These are phyloP conservation scores for Apiotrichum montevideense DNA, from an alignment of 1,284 basidiomycete species.

Conservation along the genomic window DNA sequence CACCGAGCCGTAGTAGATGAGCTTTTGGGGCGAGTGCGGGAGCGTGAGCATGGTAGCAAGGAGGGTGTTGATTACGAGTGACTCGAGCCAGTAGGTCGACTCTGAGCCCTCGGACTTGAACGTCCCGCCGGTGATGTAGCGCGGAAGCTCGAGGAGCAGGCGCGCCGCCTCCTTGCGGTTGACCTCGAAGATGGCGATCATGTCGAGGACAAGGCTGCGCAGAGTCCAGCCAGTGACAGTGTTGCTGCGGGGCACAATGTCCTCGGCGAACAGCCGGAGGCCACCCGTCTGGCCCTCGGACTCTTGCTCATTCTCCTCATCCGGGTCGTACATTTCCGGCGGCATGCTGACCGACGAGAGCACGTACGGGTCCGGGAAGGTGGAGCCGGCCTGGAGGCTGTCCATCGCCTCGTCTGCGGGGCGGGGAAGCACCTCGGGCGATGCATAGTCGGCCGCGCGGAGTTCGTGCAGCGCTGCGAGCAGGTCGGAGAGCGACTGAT, in stretches of 20 bases:
- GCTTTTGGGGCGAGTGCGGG: slow-evolving; percentile 68
- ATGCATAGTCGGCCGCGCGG: slow-evolving; percentile 23
- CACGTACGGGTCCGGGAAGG: slow-evolving; percentile 54
- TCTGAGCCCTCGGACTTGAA: slow-evolving; percentile 53
- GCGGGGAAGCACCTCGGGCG: slow-evolving; percentile 53
- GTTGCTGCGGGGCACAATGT: slow-evolving; percentile 69
- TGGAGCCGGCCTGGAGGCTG: slow-evolving; percentile 44
- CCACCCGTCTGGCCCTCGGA: slow-evolving; percentile 53
- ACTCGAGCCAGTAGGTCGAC: slow-evolving; percentile 43
- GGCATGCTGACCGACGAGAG: slow-evolving; percentile 76
- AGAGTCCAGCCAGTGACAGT: slow-evolving; percentile 73
- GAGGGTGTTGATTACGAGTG: slow-evolving; percentile 52
- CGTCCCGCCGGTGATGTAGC: slow-evolving; percentile 74
- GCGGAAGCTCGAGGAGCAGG: slow-evolving; percentile 77
- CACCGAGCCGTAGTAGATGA: slow-evolving; percentile 80
- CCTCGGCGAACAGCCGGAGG: slow-evolving; percentile 68
- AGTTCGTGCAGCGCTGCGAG: slow-evolving; percentile 34
- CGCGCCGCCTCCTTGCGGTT: slow-evolving; percentile 93
- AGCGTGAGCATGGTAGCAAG: slow-evolving; percentile 70
- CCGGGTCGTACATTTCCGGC: slow-evolving; percentile 60
- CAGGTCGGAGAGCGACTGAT: slow-evolving; percentile 34
- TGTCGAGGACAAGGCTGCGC: slow-evolving; percentile 70
- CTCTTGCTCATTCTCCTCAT: slow-evolving; percentile 45
- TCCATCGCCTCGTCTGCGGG: slow-evolving; percentile 47
- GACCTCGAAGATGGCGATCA: slow-evolving; percentile 86